Evolutionary conservation across 2,329 filamentous ascomycete genomes (phyloP), one percentile per base, ranked within the genome.

Genomic region (Colletotrichum truncatum): DNA sequence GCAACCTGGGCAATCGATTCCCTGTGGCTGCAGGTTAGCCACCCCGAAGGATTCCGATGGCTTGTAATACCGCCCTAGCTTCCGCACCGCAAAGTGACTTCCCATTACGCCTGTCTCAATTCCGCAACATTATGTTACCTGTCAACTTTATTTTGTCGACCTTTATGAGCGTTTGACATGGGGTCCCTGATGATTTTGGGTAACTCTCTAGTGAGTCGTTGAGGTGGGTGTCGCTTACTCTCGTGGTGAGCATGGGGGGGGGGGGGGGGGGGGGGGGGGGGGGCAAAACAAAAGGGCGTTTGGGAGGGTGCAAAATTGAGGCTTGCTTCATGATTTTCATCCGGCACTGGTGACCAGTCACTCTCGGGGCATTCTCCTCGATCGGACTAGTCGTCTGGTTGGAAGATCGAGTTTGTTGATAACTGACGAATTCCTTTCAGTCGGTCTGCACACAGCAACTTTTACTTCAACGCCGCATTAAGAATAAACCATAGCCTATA

Each of bases 51-150:
- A 25, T 43, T 53, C 26, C 12, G 43, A 36, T 25, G 41, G 41
- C 49, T 51, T 26, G 49, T 65, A 51, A 61, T 43, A 65, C 62
- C 57, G 62, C 57, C 62, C 57, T 65, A 61, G 62, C 45, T 62
- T 46, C 57, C 57, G 62, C 49, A 43, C 21, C 28, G 21, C 49
- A 16, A 65, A 52, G 49, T 51, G 62, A 62, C 62, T 49, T 41
- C 49, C 43, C 32, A 34, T 55, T 8, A 14, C 41, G 18, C 16
- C 34, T 55, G 57, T 51, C 51, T 55, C 36, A 62, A 65, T 61
- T 16, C 51, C 43, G 49, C 41, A 59, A 21, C 49, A 55, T n/a
- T n/a, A n/a, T 34, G 41, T 43, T 51, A 55, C 62, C 45, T 55
- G 43, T 45, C 57, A 62, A 62, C 62, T 55, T 51, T 65, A 55